A percentile compares a stretch with the other conserved stretches of the same genome.
phyloP scores from a whole-genome alignment of 2,329 filamentous ascomycete genomes.

The Hirsutella rhossiliensis region DNA sequence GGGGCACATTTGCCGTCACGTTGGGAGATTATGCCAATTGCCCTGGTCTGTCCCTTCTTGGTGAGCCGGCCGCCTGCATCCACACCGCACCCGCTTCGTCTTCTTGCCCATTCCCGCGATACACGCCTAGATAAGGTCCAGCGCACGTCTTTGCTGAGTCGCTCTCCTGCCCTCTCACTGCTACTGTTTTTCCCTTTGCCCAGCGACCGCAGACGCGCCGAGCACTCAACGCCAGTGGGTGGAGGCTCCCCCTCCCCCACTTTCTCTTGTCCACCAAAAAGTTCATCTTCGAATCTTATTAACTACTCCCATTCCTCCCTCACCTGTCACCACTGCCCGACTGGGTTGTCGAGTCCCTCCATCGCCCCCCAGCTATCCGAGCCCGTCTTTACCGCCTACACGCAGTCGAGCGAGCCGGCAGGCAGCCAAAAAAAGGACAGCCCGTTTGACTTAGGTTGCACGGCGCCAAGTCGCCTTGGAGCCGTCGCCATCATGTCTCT shows the following conservation, averaged over 20 bases:
- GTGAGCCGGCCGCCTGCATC: too few relatives aligned
- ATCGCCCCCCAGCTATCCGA: neutral
- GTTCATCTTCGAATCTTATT: neutral
- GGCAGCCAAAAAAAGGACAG: too few relatives aligned
- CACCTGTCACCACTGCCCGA: neutral
- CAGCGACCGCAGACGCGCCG: neutral
- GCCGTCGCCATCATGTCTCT: slow-evolving; percentile 52
- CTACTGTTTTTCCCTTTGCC: too few relatives aligned
- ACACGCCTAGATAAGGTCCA: too few relatives aligned
- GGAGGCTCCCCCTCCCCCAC: slow-evolving; percentile 11
- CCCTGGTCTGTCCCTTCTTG: too few relatives aligned
- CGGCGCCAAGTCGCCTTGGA: slow-evolving; percentile 10
- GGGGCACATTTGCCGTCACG: too few relatives aligned
- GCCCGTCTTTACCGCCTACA: neutral
- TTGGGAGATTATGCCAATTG: too few relatives aligned
- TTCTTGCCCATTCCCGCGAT: too few relatives aligned
- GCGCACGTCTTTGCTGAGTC: too few relatives aligned
- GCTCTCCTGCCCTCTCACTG: too few relatives aligned
- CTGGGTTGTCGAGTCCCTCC: neutral
- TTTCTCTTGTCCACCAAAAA: slow-evolving; percentile 6
- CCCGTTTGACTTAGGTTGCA: slow-evolving; percentile 8
- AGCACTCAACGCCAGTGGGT: neutral
- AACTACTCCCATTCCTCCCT: neutral
- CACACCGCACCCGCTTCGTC: too few relatives aligned
- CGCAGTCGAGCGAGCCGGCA: too few relatives aligned